A percentile compares a stretch with the other conserved stretches of the same genome.
phyloP scores from a whole-genome alignment of 2,329 filamentous ascomycete genomes.

The Pseudogymnoascus sp. region DNA sequence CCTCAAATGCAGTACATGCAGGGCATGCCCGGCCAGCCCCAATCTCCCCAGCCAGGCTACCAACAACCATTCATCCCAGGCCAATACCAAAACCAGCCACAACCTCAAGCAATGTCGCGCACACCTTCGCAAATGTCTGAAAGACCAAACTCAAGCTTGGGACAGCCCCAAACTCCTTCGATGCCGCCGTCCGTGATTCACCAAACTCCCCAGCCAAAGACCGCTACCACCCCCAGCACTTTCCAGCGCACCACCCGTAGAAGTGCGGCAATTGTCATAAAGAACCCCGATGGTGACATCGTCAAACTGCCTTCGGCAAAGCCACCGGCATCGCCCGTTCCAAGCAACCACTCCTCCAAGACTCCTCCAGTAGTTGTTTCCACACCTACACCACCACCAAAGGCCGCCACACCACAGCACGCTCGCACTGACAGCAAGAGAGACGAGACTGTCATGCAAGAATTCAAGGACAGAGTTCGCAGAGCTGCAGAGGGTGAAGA shows the following conservation, averaged over 20 bases:
- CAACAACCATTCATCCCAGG: slow-evolving; percentile 33
- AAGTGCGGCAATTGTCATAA: slow-evolving; percentile 75
- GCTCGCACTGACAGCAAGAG: slow-evolving; percentile 72
- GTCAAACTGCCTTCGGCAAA: slow-evolving; percentile 61
- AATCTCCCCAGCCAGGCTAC: slow-evolving; percentile 41
- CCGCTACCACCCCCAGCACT: slow-evolving; percentile 33
- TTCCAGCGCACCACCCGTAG: slow-evolving; percentile 37
- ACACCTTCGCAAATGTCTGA: slow-evolving; percentile 74
- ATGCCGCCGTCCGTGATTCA: slow-evolving; percentile 35
- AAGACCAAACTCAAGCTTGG: slow-evolving; percentile 40
- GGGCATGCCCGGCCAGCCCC: slow-evolving; percentile 31
- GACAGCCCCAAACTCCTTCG: slow-evolving; percentile 28
- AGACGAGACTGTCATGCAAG: slow-evolving; percentile 71
- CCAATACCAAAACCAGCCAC: slow-evolving; percentile 39
- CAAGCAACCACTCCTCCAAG: slow-evolving; percentile 44
- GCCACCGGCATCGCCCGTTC: slow-evolving; percentile 52
- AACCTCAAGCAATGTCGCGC: slow-evolving; percentile 68
- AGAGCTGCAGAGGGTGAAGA: slow-evolving; percentile 29
- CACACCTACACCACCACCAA: slow-evolving; percentile 72
- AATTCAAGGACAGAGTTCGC: slow-evolving; percentile 55
- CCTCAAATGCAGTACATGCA: slow-evolving; percentile 45
- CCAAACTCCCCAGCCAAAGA: slow-evolving; percentile 48
- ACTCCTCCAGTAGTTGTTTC: slow-evolving; percentile 61
- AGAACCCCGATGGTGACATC: slow-evolving; percentile 70
- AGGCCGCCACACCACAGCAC: slow-evolving; percentile 60